Percentiles rank a stretch among this genome's conserved stretches.
Conservation (phyloP, 352 stramenopile species). For the Blastocystis sp. region DNA sequence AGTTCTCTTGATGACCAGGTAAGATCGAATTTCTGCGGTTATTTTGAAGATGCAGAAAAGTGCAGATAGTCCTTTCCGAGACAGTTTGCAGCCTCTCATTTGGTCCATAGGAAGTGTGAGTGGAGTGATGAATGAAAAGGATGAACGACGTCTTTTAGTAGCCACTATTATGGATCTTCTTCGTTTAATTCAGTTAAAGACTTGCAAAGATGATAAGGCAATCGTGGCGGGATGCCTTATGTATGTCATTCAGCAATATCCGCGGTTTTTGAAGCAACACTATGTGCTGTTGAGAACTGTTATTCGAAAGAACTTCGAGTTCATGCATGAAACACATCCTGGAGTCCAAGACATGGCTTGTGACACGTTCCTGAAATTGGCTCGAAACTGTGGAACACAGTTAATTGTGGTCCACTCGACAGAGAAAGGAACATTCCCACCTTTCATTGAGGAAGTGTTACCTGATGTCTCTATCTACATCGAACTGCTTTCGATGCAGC, state of each 20-base stretch:
- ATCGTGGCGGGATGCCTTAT: slow-evolving; percentile 99
- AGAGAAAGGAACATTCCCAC: slow-evolving; percentile 67
- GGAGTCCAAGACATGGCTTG: slow-evolving; percentile 99
- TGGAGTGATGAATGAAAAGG: slow-evolving; percentile 95
- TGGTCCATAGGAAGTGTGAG: slow-evolving; percentile 98
- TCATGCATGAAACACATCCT: slow-evolving; percentile 98
- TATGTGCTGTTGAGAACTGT: slow-evolving; percentile 99
- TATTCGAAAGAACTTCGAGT: slow-evolving; percentile 99
- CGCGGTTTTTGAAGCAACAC: slow-evolving; percentile 93
- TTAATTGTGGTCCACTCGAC: slow-evolving; percentile 91
- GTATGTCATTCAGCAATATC: slow-evolving; percentile 98
- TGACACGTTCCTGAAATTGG: slow-evolving; percentile 99
- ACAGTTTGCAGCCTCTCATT: slow-evolving; percentile 97
- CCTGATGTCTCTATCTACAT: slow-evolving; percentile 87
- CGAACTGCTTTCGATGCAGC: slow-evolving; percentile 92
- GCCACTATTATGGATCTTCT: slow-evolving; percentile 98
- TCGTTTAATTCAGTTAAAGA: slow-evolving; percentile 92
- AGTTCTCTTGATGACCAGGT: slow-evolving; percentile 80
- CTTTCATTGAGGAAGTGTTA: slow-evolving; percentile 94
- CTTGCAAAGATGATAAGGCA: slow-evolving; percentile 98
- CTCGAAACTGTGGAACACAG: slow-evolving; percentile 90
- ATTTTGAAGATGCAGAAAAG: slow-evolving; percentile 15
- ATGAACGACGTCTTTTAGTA: slow-evolving; percentile 98
- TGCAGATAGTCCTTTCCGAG: slow-evolving; percentile 64
- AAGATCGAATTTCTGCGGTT: not conserved